Percentiles rank a stretch among this genome's conserved stretches.
Conservation (phyloP, 257 asterid species). For the Thymus quinquecostatus region DNA sequence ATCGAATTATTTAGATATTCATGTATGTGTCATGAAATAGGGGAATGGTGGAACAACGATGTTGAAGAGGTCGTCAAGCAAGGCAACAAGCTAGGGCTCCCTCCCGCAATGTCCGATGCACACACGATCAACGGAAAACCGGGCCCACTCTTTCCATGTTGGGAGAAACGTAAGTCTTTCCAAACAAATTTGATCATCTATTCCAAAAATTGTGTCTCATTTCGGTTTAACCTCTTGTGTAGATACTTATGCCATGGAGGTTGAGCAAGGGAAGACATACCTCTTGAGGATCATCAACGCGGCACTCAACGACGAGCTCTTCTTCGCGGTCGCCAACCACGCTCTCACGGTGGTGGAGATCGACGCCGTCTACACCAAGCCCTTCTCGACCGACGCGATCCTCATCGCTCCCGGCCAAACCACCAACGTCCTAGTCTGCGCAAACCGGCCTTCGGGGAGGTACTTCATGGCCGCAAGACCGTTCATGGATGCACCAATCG, state of each 20-base stretch:
- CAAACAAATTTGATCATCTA: neutral
- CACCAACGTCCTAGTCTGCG: conserved; percentile 51
- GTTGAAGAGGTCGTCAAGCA: conserved; percentile 55
- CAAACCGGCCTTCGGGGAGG: conserved; percentile 46
- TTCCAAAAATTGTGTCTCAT: neutral
- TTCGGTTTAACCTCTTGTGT: neutral
- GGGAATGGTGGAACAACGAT: conserved; percentile 71
- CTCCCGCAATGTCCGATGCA: conserved; percentile 57
- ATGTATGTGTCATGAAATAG: conserved; percentile 16
- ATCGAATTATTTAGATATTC: too few relatives aligned
- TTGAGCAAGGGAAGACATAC: conserved; percentile 60
- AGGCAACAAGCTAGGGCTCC: conserved; percentile 53
- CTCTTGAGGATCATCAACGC: conserved; percentile 62
- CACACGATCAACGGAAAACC: conserved; percentile 72
- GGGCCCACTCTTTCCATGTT: conserved; percentile 66
- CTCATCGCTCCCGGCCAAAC: conserved; percentile 69
- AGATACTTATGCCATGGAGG: conserved; percentile 58
- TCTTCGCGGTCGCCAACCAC: conserved; percentile 63
- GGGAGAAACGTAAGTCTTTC: conserved; percentile 49
- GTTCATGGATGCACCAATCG: conserved; percentile 57
- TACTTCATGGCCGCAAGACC: conserved; percentile 62
- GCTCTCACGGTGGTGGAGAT: conserved; percentile 59
- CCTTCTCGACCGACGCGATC: conserved; percentile 50
- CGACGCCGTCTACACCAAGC: conserved; percentile 64
- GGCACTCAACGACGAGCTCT: conserved; percentile 70